Percentiles rank a stretch among this genome's conserved stretches.
Evolutionary conservation across 192 early-diverging fungal genomes (phyloP).

Genomic region (Backusella tuberculispora): DNA sequence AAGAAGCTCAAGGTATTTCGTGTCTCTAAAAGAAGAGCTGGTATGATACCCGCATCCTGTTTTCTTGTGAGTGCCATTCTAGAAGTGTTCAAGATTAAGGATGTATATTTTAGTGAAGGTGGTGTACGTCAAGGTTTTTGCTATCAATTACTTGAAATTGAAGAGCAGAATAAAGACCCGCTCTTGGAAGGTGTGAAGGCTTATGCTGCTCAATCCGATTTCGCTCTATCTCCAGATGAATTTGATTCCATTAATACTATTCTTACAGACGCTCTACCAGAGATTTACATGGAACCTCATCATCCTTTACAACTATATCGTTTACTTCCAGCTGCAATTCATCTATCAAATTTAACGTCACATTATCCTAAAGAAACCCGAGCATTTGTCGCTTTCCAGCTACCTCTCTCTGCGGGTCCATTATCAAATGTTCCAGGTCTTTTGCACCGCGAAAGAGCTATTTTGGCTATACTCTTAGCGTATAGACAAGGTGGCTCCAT

Average conservation of each 20-base stretch:
- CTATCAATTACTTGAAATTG: constrained; percentile 42
- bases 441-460: constrained; percentile 53
- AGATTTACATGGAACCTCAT: constrained; percentile 26
- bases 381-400: constrained; percentile 52
- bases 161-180: constrained; percentile 53
- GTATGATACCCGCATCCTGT: constrained; percentile 55
- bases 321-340: constrained; percentile 48
- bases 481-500: constrained; percentile 54
- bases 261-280: constrained; percentile 33
- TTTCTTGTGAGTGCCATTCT: constrained; percentile 51
- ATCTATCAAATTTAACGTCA: constrained; percentile 25
- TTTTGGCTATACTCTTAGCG: constrained; percentile 48
- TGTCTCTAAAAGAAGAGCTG: constrained; percentile 56
- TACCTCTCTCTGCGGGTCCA: constrained; percentile 53
- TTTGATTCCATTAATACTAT: constrained; percentile 36
- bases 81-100: constrained; percentile 44
- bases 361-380: constrained; percentile 55
- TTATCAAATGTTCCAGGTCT: constrained; percentile 56
- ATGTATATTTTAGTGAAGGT: constrained; percentile 57
- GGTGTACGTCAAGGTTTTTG: constrained; percentile 62
- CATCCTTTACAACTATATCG: constrained; percentile 39
- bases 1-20: constrained; percentile 48
- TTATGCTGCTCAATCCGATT: constrained; percentile 41
- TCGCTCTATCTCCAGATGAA: constrained; percentile 32
- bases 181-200: constrained; percentile 46